Evolutionary conservation across 1,284 basidiomycete species (phyloP).

Genomic region (Trichosporon faecale): DNA sequence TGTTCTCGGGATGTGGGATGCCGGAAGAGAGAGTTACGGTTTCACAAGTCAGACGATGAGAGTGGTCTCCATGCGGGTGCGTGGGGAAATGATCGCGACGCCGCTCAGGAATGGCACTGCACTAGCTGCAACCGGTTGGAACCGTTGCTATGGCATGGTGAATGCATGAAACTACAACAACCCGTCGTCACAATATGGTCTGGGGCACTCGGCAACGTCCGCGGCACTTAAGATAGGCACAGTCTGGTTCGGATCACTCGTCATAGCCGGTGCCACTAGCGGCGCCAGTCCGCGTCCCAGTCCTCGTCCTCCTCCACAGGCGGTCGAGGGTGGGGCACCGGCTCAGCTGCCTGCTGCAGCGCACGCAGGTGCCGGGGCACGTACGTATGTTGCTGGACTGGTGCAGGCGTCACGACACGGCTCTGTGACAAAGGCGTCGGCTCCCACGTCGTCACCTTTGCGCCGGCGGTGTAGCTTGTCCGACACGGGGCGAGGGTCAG

Average conservation of each 20-base stretch:
- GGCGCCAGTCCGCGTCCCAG: slow-evolving; percentile 1
- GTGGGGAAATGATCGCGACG: not conserved
- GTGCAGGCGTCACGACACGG: not conserved
- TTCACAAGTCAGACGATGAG: too few relatives aligned
- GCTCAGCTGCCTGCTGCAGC: not conserved
- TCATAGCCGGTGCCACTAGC: not conserved
- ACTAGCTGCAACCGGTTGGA: not conserved
- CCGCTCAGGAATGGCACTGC: not conserved
- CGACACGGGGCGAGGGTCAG: not conserved
- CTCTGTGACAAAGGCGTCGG: not conserved
- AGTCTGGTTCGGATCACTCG: not conserved
- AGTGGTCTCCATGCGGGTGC: too few relatives aligned
- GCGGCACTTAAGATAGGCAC: not conserved
- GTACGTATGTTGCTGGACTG: not conserved
- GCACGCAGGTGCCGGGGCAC: not conserved
- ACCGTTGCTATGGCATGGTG: not conserved
- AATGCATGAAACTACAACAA: not conserved
- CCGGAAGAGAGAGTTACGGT: too few relatives aligned
- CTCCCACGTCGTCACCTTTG: slow-evolving; percentile 5
- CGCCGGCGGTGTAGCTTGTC: not conserved
- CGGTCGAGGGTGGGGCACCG: not conserved
- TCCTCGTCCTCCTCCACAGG: not conserved
- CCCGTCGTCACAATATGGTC: too few relatives aligned
- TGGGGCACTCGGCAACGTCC: not conserved
- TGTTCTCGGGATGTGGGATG: not conserved